A percentile compares a stretch with the other conserved stretches of the same genome.
These are phyloP conservation scores for Solanum hybrid DNA, from an alignment of 305 asterid species.

Conservation along the genomic window DNA sequence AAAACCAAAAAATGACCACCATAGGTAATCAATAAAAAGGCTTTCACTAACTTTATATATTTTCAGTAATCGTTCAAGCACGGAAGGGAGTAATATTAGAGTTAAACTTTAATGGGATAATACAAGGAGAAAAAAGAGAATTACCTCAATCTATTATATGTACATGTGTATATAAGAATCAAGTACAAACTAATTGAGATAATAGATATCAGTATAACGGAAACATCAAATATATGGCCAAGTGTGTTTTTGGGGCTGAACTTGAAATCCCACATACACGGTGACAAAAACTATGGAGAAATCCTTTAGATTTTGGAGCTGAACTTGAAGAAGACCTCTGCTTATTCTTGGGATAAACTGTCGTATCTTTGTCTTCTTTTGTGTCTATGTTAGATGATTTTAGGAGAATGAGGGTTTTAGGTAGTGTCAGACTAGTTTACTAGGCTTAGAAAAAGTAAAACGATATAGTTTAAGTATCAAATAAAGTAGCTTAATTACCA, in stretches of 20 bases:
- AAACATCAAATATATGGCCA: background rate
- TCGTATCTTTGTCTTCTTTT: too few relatives aligned
- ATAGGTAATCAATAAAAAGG: background rate
- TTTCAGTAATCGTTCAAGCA: background rate
- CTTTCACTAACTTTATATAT: background rate
- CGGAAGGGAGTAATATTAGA: background rate
- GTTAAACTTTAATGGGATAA: background rate
- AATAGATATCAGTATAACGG: background rate
- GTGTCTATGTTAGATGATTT: too few relatives aligned
- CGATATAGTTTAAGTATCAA: too few relatives aligned
- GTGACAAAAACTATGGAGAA: too few relatives aligned
- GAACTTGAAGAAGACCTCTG: too few relatives aligned
- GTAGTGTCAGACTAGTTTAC: too few relatives aligned
- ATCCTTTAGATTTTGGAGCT: too few relatives aligned
- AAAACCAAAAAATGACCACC: background rate
- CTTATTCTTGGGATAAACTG: too few relatives aligned
- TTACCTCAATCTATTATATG: background rate
- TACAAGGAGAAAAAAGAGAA: background rate
- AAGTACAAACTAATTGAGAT: background rate
- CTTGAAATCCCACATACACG: too few relatives aligned
- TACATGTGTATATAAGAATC: background rate
- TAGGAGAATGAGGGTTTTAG: too few relatives aligned
- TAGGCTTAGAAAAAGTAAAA: too few relatives aligned
- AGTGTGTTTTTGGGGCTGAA: background rate
- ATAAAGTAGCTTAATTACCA: too few relatives aligned